Evolutionary conservation across 2,329 filamentous ascomycete species (phyloP).

Genomic region (Penicillium capsulatum): DNA sequence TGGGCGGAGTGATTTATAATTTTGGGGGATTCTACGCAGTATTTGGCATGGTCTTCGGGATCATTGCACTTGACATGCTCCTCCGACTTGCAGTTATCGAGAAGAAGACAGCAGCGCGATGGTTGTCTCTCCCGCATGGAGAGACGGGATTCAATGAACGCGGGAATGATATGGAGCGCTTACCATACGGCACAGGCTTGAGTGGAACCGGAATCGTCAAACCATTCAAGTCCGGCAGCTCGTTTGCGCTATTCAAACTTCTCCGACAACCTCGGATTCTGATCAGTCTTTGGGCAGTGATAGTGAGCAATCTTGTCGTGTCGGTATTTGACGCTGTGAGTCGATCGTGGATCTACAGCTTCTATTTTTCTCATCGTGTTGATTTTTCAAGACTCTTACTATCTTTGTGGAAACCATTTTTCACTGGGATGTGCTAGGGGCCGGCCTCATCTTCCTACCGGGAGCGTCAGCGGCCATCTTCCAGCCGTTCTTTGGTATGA

Average conservation of each 20-base stretch:
- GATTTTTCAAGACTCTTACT: slow-evolving; percentile 37
- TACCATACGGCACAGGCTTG: background rate
- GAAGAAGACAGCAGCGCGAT: slow-evolving; percentile 50
- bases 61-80: slow-evolving; percentile 56
- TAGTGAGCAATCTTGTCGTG: slow-evolving; percentile 47
- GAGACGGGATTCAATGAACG: slow-evolving; percentile 40
- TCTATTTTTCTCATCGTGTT: slow-evolving; percentile 9
- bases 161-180: slow-evolving; percentile 1
- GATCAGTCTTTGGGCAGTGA: slow-evolving; percentile 52
- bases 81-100: slow-evolving; percentile 59
- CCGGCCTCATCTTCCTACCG: slow-evolving; percentile 55
- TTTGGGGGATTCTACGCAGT: slow-evolving; percentile 56
- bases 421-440: slow-evolving; percentile 51
- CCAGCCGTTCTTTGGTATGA: slow-evolving; percentile 50
- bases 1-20: slow-evolving; percentile 58
- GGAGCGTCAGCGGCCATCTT: slow-evolving; percentile 58
- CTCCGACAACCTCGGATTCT: slow-evolving; percentile 47
- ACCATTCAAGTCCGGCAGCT: background rate
- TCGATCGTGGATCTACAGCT: background rate
- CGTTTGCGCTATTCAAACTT: slow-evolving; percentile 10
- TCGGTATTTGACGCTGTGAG: slow-evolving; percentile 47
- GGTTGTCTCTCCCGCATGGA: slow-evolving; percentile 5
- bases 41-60: slow-evolving; percentile 52
- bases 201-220: background rate
- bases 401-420: slow-evolving; percentile 53